These are phyloP conservation scores for Talaromyces trachyspermus DNA, from an alignment of 495 filamentous ascomycete species.

Conservation along the genomic window DNA sequence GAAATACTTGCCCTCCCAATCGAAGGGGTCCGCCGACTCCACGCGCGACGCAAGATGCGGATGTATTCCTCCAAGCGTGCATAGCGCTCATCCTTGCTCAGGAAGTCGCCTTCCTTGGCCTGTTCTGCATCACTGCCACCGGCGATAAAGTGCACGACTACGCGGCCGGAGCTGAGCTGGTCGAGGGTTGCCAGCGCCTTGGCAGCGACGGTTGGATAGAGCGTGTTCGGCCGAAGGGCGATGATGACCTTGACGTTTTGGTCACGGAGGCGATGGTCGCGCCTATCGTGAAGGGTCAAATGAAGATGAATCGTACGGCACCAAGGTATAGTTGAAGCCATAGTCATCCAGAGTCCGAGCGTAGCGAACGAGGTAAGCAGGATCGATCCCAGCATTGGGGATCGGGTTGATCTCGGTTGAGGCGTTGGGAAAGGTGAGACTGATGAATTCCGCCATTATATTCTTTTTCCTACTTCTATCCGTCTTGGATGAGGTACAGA, in stretches of 20 bases:
- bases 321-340: constrained; percentile 46
- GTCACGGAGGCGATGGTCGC: constrained; percentile 44
- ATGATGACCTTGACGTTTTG: constrained; percentile 49
- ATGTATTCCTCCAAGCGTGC: constrained; percentile 47
- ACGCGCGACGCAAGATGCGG: constrained; percentile 42
- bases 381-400: constrained; percentile 37
- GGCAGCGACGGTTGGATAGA: constrained; percentile 48
- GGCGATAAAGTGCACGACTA: constrained; percentile 49
- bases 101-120: constrained; percentile 45
- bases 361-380: constrained; percentile 39
- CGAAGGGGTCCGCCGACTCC: constrained; percentile 43
- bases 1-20: constrained; percentile 46
- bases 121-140: constrained; percentile 47
- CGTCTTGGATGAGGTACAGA: too few relatives aligned
- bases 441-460: constrained; percentile 50
- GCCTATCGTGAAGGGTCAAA: constrained; percentile 46
- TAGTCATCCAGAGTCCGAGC: constrained; percentile 45
- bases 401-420: constrained; percentile 45
- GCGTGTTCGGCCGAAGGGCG: constrained; percentile 47
- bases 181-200: constrained; percentile 49
- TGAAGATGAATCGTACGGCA: constrained; percentile 43
- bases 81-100: constrained; percentile 46
- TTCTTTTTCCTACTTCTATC: background rate
- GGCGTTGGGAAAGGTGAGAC: constrained; percentile 40
- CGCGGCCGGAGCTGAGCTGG: constrained; percentile 42